phyloP scores from a whole-genome alignment of 805 yeast species.

The Naumovozyma castellii region DNA sequence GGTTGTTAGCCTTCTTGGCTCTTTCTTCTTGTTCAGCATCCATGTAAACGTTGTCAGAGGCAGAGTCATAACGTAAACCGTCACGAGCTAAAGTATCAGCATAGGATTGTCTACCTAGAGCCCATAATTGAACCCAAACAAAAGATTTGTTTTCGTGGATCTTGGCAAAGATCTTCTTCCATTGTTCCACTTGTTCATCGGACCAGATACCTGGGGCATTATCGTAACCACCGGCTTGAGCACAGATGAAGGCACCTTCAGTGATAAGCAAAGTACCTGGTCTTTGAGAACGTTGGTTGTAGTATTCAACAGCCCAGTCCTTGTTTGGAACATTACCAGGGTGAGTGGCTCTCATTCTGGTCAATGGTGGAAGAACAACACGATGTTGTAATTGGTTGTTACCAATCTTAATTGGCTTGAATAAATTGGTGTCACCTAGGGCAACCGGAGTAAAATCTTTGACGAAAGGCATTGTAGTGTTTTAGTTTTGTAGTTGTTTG shows the following conservation, averaged over 20 bases:
- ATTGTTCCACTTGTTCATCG: constrained; percentile 38
- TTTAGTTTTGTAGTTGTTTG: not conserved
- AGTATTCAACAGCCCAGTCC: constrained; percentile 43
- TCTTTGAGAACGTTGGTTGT: constrained; percentile 43
- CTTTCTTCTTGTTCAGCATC: constrained; percentile 29
- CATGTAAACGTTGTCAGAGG: constrained; percentile 32
- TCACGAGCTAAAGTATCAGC: constrained; percentile 32
- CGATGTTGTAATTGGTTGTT: constrained; percentile 30
- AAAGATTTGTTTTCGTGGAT: constrained; percentile 44
- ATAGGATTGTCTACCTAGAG: constrained; percentile 35
- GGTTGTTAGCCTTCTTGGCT: constrained; percentile 29
- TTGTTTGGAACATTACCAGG: constrained; percentile 34
- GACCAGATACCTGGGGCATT: constrained; percentile 44
- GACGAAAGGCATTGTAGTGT: constrained; percentile 13
- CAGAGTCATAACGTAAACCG: constrained; percentile 33
- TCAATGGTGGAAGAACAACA: constrained; percentile 37
- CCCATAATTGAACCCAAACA: constrained; percentile 45
- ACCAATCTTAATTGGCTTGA: constrained; percentile 40
- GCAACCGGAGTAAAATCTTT: constrained; percentile 22
- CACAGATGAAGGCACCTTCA: constrained; percentile 49
- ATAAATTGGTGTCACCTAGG: constrained; percentile 30
- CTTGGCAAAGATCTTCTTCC: constrained; percentile 40
- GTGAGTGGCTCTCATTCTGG: constrained; percentile 34
- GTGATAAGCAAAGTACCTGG: constrained; percentile 52
- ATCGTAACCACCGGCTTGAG: constrained; percentile 35